A percentile compares a stretch with the other conserved stretches of the same genome.
phyloP scores from a whole-genome alignment of 495 filamentous ascomycete genomes.

The Pyrenula massariospora region DNA sequence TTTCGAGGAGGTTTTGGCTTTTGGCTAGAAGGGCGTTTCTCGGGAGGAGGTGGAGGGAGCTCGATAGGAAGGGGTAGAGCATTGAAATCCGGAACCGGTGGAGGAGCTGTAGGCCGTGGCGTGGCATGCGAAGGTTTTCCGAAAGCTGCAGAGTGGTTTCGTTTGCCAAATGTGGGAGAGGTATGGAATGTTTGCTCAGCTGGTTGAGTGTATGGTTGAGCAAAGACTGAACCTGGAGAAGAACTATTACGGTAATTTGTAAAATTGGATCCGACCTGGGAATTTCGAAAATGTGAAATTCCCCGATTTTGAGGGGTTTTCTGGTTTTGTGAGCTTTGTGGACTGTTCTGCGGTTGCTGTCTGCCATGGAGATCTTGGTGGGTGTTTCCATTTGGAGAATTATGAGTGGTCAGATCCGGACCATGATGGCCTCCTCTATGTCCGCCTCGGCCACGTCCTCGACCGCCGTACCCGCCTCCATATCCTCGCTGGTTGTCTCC shows the following conservation, averaged over 20 bases:
- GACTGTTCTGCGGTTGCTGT: too few species aligned
- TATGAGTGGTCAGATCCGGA: neutral
- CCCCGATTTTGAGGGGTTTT: too few species aligned
- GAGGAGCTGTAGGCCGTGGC: slow-evolving; percentile 35
- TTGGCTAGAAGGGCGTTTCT: slow-evolving; percentile 1
- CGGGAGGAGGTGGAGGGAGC: slow-evolving; percentile 23
- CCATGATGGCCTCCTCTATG: slow-evolving; percentile 39
- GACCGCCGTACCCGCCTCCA: slow-evolving; percentile 22
- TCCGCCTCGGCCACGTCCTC: slow-evolving; percentile 25
- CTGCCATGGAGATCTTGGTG: slow-evolving; percentile 6
- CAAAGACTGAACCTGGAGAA: slow-evolving; percentile 11
- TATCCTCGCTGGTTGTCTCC: slow-evolving; percentile 15
- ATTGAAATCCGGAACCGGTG: slow-evolving; percentile 52
- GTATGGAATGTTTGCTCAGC: neutral
- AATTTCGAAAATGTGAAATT: too few species aligned
- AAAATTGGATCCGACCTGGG: too few species aligned
- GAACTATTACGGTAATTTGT: too few species aligned
- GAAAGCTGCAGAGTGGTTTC: slow-evolving; percentile 30
- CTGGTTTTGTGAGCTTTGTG: too few species aligned
- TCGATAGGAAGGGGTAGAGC: slow-evolving; percentile 48
- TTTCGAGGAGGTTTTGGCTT: slow-evolving; percentile 65
- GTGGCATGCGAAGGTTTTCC: slow-evolving; percentile 24
- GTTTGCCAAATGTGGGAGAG: slow-evolving; percentile 16
- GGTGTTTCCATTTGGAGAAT: neutral
- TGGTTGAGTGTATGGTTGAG: neutral